A percentile compares a stretch with the other conserved stretches of the same genome.
phyloP scores from a whole-genome alignment of 257 asterid genomes.

The Primulina tabacum region DNA sequence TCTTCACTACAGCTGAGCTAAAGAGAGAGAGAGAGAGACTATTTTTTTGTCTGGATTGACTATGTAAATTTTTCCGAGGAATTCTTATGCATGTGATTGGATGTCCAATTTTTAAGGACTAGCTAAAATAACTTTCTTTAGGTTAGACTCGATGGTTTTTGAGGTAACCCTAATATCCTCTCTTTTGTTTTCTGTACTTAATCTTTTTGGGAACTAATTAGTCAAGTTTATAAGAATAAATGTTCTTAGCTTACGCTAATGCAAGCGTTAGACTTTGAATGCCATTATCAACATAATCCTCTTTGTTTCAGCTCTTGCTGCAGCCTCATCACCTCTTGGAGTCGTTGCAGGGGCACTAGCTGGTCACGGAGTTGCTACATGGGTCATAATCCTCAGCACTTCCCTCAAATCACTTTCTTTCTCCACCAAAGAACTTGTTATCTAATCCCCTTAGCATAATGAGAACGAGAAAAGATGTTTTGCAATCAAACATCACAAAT shows the following conservation, averaged over 20 bases:
- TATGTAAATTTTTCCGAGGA: no score
- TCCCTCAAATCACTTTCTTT: neutral
- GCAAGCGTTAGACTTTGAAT: neutral
- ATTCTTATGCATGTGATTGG: no score
- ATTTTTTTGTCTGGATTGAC: no score
- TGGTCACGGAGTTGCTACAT: conserved; percentile 87
- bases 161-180: no score
- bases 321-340: conserved; percentile 98
- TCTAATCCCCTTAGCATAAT: neutral
- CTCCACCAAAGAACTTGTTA: neutral
- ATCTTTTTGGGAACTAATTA: no score
- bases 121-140: no score
- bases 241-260: no score
- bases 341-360: conserved; percentile 97
- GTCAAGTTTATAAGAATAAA: no score
- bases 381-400: conserved; percentile 40
- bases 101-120: no score
- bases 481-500: neutral
- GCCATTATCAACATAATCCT: conserved; percentile 16
- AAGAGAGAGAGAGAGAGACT: no score
- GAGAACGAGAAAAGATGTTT: neutral
- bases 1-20: neutral
- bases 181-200: no score
- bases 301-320: conserved; percentile 76
- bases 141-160: no score